These are phyloP conservation scores for Hericium erinaceus DNA, from an alignment of 768 basidiomycete genomes.

Conservation along the genomic window DNA sequence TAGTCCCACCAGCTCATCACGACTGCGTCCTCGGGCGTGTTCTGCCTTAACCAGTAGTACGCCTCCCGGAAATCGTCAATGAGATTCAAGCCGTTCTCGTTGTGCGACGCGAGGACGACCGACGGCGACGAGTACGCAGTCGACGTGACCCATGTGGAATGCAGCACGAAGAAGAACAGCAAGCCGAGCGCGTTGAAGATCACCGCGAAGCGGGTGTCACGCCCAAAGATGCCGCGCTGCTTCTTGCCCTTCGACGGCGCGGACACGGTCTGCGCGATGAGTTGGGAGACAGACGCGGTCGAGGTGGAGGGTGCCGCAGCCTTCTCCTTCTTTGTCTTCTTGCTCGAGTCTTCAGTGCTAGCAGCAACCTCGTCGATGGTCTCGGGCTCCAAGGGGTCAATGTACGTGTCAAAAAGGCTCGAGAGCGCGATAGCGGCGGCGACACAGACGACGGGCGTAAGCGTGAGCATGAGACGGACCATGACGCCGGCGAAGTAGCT, in stretches of 20 bases:
- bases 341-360: conserved; percentile 5
- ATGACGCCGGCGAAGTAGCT: conserved; percentile 99
- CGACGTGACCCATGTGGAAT: conserved; percentile 96
- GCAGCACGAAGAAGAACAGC: conserved; percentile 85
- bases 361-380: conserved; percentile 20
- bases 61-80: conserved; percentile 99
- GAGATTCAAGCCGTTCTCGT: conserved; percentile 83
- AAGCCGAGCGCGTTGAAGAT: conserved; percentile 67
- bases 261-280: not conserved
- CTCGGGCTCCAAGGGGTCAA: conserved; percentile 74
- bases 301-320: conserved; percentile 38
- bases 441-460: conserved; percentile 96
- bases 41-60: conserved; percentile 97
- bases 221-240: conserved; percentile 66
- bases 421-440: conserved; percentile 87
- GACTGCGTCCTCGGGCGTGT: conserved; percentile 85
- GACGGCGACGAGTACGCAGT: conserved; percentile 96
- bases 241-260: conserved; percentile 24
- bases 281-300: conserved; percentile 12
- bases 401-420: conserved; percentile 77
- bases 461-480: conserved; percentile 96
- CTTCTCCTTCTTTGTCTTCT: conserved; percentile 25
- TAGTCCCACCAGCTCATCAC: conserved; percentile 99
- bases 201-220: conserved; percentile 75
- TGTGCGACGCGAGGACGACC: conserved; percentile 79